Percentiles rank a stretch among this genome's conserved stretches.
Conservation (phyloP, 306 rosid genomes). For the Arachis stenosperma region DNA sequence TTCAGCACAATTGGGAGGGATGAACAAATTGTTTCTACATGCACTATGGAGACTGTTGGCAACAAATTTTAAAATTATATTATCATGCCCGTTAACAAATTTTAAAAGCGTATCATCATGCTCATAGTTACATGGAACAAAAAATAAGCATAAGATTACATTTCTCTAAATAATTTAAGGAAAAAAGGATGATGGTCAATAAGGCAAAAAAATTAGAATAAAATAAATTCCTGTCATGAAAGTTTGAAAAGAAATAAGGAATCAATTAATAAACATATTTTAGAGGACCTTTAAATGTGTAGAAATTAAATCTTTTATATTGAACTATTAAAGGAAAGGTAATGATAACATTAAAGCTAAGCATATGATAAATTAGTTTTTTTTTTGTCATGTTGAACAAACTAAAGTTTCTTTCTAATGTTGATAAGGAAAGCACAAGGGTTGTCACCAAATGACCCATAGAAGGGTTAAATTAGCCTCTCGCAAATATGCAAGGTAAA, state of each 20-base stretch:
- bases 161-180: slow-evolving; percentile 17
- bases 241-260: not conserved
- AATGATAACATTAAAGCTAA: not conserved
- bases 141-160: not conserved
- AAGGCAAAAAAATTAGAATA: not conserved
- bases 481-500: too few species aligned
- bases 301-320: not conserved
- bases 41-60: not conserved
- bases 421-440: not conserved
- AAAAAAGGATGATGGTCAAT: not conserved
- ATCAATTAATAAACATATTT: not conserved
- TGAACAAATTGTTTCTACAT: slow-evolving; percentile 21
- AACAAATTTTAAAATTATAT: not conserved
- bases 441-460: not conserved
- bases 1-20: not conserved
- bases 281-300: too few species aligned
- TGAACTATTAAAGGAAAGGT: not conserved
- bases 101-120: not conserved
- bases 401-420: too few species aligned
- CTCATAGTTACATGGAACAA: slow-evolving; percentile 5
- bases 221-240: not conserved
- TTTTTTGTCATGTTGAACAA: not conserved
- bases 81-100: too few species aligned
- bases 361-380: not conserved
- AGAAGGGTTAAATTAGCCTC: not conserved